Base-by-base conservation (phyloP, 2,329 filamentous ascomycete genomes). In the Ascomycota sp. region DNA sequence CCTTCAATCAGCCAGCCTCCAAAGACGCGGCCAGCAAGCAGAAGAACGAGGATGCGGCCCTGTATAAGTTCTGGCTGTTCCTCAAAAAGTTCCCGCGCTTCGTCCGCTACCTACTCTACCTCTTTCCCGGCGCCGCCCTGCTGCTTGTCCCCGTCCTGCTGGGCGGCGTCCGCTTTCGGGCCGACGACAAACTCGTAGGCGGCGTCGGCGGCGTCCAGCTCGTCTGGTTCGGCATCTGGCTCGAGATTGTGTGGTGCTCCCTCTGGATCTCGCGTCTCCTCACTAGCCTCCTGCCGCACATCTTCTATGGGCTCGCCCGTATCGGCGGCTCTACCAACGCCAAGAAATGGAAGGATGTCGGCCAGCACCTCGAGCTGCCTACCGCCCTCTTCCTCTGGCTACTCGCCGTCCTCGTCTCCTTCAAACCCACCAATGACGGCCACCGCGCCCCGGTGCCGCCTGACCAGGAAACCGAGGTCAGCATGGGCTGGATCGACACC, bases 301-400 rank as follows among this genome's bases (percentile, higher is more conserved):
- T 58, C 6, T 56, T 69, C 37, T 54, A 56, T 29, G 44, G 55
- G 7, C 26, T 78, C 11, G 73, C 81, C 6, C 80, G 74, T 44
- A 59, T 86, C 6, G 74, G 82, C 47, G 68, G 64, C 2, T 89
- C 84, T 11, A 89, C 83, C 50, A 86, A 80, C 43, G 66, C 72
- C 47, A 92, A 89, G 58, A 93, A 93, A 50, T 93, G 84, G 84
- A 75, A 73, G 46, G 84, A 92, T 45, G 72, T 93, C 49, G 83
- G 81, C 13, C 75, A 74, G 38, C 73, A 83, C 44, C 65, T 95
- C 31, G 86, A 95, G 51, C 56, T 95, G 0, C 81, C 82, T 9
- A 74, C 75, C 0, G 83, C 83, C 0, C 54, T 92, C 4, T 93
- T 93, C 54, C 74, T 93, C 42, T 95, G 86, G 86, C 76, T 80